Base-by-base conservation (phyloP, 2,329 filamentous ascomycete genomes). In the Apiospora aurea region DNA sequence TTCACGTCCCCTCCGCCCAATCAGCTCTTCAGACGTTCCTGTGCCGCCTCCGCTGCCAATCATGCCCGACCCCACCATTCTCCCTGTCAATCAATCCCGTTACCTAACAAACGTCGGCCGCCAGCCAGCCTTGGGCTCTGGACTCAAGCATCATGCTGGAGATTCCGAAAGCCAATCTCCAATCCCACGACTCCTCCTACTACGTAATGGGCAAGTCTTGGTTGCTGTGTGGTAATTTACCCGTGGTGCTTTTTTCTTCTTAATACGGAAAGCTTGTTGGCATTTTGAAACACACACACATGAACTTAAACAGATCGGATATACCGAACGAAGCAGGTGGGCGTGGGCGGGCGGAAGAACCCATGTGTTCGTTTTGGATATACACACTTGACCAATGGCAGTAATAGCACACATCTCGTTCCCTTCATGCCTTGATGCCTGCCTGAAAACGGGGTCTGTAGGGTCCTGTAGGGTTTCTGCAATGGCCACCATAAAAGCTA, bases 31-130 rank as follows among this genome's bases (percentile, higher is more conserved):
- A 64, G 34, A 41, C n/a, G 57, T 2, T n/a, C 5, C 57, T 21
- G 34, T 41, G 57, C 57, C 57, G 57, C 57, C 29, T 64, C 57
- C 57, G 57, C 57, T 41, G 57, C 29, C 53, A 61, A 61, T n/a
- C 53, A 38, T 61, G 53, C 53, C 34, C 29, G 34, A 61, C 53
- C 53, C 53, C 53, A 61, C 53, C 57, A 64, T 41, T 4, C 57
- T 41, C 18, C 57, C 34, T 43, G 18, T 64, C 57, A 38, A 64
- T 64, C 57, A 41, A 61, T 26, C 29, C 34, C n/a, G 38, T 64
- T 41, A 64, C 57, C 57, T 64, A 64, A 61, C 53, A 61, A 16
- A 18, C 16, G 14, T 34, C 53, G 34, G 26, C 29, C 11, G 16
- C 18, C 16, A 26, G 53, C 34, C n/a, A n/a, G n/a, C n/a, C n/a